These are phyloP conservation scores for Calonectria honghensis DNA, from an alignment of 2,329 filamentous ascomycete genomes.

Conservation along the genomic window DNA sequence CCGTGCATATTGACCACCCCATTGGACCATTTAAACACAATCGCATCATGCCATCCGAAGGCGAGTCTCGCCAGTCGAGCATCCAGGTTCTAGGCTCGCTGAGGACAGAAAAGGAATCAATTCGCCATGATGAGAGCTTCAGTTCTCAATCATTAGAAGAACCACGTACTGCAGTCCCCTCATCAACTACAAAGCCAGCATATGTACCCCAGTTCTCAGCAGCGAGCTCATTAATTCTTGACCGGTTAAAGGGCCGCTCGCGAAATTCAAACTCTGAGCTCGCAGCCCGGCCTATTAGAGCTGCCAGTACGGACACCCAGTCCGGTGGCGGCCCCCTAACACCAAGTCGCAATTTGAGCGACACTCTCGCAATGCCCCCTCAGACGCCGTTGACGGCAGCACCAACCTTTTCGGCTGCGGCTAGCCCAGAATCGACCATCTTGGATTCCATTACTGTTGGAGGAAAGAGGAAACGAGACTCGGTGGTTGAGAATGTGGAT, in stretches of 20 bases:
- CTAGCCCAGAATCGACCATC: conserved; percentile 14
- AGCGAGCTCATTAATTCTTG: conserved; percentile 54
- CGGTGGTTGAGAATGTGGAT: conserved; percentile 48
- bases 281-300: neutral
- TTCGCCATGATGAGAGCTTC: neutral
- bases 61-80: neutral
- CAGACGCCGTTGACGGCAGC: conserved; percentile 17
- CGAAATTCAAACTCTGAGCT: conserved; percentile 28
- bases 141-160: neutral
- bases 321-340: conserved; percentile 8
- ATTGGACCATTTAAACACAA: neutral
- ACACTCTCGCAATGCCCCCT: conserved; percentile 45
- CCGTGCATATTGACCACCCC: neutral
- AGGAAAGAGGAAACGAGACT: conserved; percentile 57
- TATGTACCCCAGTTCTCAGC: conserved; percentile 59
- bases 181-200: conserved; percentile 36
- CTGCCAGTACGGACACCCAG: conserved; percentile 5
- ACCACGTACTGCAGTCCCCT: neutral
- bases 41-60: conserved; percentile 2
- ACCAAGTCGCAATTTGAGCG: conserved; percentile 26
- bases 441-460: conserved; percentile 34
- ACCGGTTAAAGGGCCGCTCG: conserved; percentile 49
- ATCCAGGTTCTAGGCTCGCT: conserved; percentile 3
- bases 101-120: neutral
- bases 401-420: conserved; percentile 30